Conservation (phyloP, 2,329 filamentous ascomycete species). For the Cladosporium sp. region DNA sequence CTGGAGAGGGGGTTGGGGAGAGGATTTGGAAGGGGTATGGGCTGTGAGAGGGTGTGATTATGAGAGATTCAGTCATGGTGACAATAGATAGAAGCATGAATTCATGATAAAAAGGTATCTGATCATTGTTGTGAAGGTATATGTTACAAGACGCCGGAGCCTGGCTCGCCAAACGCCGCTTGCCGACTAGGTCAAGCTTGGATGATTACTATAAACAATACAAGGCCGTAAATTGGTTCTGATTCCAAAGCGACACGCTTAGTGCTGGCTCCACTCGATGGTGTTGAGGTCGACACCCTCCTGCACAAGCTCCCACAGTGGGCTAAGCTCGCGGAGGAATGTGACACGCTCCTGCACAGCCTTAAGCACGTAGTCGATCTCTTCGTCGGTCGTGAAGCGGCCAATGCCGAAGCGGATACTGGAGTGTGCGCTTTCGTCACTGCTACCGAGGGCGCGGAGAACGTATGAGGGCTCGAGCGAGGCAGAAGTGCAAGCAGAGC, state of each 20-base stretch:
- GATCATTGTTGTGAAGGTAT: conserved; percentile 12
- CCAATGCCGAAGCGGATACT: conserved; percentile 98
- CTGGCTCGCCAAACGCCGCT: conserved; percentile 14
- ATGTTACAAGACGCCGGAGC: conserved; percentile 17
- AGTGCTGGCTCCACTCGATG: conserved; percentile 98
- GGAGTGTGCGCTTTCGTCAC: conserved; percentile 95
- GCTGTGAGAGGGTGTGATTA: not conserved
- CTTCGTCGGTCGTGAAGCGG: conserved; percentile 88
- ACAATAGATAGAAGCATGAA: not conserved
- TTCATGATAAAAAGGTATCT: not conserved
- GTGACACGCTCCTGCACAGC: conserved; percentile 87
- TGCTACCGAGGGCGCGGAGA: conserved; percentile 88
- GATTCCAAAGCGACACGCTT: conserved; percentile 33
- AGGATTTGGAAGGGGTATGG: conserved; percentile 61
- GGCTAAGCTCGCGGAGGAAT: conserved; percentile 91
- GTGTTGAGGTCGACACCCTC: conserved; percentile 94
- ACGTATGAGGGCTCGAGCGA: conserved; percentile 97
- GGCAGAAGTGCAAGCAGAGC: conserved; percentile 94
- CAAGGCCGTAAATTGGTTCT: conserved; percentile 15
- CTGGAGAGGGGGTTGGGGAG: conserved; percentile 74
- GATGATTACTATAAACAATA: conserved; percentile 18
- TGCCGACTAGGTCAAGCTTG: conserved; percentile 18
- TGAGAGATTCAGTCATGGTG: not conserved
- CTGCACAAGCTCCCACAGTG: conserved; percentile 96
- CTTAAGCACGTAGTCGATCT: conserved; percentile 97